Evolutionary conservation across 495 filamentous ascomycete species (phyloP), one percentile per base, ranked within the genome.

Genomic region (Hyaloscypha finlandica): DNA sequence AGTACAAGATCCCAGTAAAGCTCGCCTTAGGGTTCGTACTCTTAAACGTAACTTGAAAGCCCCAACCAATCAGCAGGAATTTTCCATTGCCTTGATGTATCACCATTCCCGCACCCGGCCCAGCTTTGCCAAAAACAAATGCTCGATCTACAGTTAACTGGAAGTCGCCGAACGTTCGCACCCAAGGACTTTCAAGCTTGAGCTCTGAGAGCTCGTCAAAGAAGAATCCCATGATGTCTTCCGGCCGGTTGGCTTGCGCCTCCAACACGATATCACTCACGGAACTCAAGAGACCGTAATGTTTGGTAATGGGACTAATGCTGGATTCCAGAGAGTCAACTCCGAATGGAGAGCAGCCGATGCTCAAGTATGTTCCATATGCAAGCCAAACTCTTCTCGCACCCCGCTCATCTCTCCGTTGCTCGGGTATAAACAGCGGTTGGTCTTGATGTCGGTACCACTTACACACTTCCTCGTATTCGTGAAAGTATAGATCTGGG

Each of bases 391-490:
- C 76, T 12, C 81, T 73, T 53, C 81, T 64, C 12, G 77, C 80
- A 6, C 80, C 80, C 59, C 79, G 76, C 51, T 82, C 81, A 68
- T 84, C 81, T 8, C 78, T 71, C 5, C 77, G 74, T 69, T 84
- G 81, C 73, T 83, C 81, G 19, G 82, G 81, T 56, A 83, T 83
- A 71, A 83, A 82, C 16, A 83, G 74, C 1, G 81, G 75, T 65
- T 82, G 79, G 61, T 79, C 75, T n/a, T 74, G 72, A 64, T 80
- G 78, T 11, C 74, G 63, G 68, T 84, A 84, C 35, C 79, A 73
- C 6, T 53, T 70, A 65, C 81, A 84, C 2, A 73, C 72, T 22
- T 42, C 75, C 8, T 70, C 61, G 55, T 84, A 83, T 61, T 84
- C 78, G 48, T 78, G 74, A 22, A 82, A 71, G 67, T 83, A 83